phyloP scores from a whole-genome alignment of 2,329 filamentous ascomycete genomes.

The Talaromyces pinophilus region DNA sequence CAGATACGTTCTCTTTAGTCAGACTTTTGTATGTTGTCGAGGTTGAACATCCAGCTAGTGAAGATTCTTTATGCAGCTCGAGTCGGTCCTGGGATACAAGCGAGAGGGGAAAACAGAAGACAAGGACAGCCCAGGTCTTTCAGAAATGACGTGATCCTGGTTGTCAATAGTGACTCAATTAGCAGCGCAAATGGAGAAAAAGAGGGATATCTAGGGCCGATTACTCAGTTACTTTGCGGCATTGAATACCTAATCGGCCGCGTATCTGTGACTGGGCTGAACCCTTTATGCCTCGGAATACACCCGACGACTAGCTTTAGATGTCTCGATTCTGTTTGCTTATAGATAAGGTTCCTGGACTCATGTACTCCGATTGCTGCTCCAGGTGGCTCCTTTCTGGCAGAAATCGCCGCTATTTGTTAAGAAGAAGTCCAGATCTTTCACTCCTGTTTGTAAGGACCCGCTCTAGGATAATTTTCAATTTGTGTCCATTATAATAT shows the following conservation, averaged over 20 bases:
- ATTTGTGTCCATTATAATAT: not conserved
- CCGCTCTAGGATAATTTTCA: not conserved
- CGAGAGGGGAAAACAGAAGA: not conserved
- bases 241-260: not conserved
- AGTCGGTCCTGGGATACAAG: not conserved
- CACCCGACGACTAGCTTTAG: not conserved
- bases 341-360: not conserved
- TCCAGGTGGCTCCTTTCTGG: not conserved
- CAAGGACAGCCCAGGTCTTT: not conserved
- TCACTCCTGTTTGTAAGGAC: not conserved
- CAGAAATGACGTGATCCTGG: not conserved
- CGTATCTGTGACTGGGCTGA: not conserved
- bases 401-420: not conserved
- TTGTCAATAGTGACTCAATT: not conserved
- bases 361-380: not conserved
- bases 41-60: not conserved
- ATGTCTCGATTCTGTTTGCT: not conserved
- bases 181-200: too few relatives aligned
- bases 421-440: not conserved
- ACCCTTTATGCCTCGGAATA: not conserved
- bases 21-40: not conserved
- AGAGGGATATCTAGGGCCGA: not conserved
- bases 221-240: not conserved
- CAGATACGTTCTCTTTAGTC: too few relatives aligned
- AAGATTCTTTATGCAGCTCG: not conserved